Base-by-base conservation (phyloP, 345 rosid genomes). In the Salix udensis region DNA sequence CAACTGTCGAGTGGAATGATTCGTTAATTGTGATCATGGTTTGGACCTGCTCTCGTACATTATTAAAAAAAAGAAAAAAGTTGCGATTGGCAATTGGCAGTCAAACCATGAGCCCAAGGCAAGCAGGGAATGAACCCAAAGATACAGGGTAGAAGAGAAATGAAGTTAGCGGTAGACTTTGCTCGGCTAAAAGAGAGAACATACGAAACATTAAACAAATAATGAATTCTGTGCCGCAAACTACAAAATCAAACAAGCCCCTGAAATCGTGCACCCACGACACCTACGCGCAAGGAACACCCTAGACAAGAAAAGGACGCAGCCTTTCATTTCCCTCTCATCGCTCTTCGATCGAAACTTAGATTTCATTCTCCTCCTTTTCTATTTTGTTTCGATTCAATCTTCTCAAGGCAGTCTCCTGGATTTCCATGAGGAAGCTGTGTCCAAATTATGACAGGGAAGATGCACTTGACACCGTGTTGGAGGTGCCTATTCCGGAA, bases 401-500 rank as follows among this genome's bases (percentile, higher is more conserved):
- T 55, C 28, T 4, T 19, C n/a, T 19, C 9, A 8, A 53, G 61
- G 24, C 7, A 10, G 21, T 34, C 21, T 50, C 0, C 31, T 46
- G 13, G 8, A 21, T 21, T 26, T 53, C 76, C 69, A 89, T 86
- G 90, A 89, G 89, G 86, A 91, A 82, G 64, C 73, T 88, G 36
- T 89, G 92, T 60, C 90, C 92, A 1, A 91, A 91, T 78, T 87
- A 82, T n/a, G 92, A 91, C 70, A 86, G 72, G 67, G 88, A 85
- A 80, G 82, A 89, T 70, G 92, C 84, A 16, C 83, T 91, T 18
- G 92, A 91, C 4, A 88, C 95, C 10, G 92, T 89, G n/a, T 73
- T 89, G 87, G 95, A 91, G 82, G 95, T 91, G 40, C 95, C 95
- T 0, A 81, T 91, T 5, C 95, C 95, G 1, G 92, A 91, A 55